A percentile compares a stretch with the other conserved stretches of the same genome.
These are phyloP conservation scores for Ogataea paradorogensis DNA, from an alignment of 805 yeast species.

Conservation along the genomic window DNA sequence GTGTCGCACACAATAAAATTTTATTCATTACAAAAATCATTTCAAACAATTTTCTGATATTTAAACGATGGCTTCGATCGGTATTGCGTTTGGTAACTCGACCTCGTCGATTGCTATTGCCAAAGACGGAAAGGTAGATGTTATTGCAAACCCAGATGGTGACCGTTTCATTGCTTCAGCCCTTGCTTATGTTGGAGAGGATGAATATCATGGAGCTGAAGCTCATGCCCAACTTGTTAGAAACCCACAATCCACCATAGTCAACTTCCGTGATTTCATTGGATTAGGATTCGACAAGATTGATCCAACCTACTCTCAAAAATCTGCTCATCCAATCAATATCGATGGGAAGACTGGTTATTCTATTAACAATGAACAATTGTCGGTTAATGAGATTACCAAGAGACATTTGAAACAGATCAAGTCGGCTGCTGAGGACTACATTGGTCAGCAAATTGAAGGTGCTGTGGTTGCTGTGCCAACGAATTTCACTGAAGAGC, in stretches of 20 bases:
- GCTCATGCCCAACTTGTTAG: slow-evolving; percentile 90
- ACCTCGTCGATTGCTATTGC: slow-evolving; percentile 92
- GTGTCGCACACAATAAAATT: slow-evolving; percentile 10
- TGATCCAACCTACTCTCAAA: slow-evolving; percentile 60
- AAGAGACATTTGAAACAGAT: slow-evolving; percentile 81
- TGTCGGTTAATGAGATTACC: slow-evolving; percentile 74
- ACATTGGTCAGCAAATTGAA: slow-evolving; percentile 74
- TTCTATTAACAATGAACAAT: slow-evolving; percentile 52
- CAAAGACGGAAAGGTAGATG: slow-evolving; percentile 89
- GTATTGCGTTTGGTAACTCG: slow-evolving; percentile 95
- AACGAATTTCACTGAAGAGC: slow-evolving; percentile 75
- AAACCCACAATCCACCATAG: slow-evolving; percentile 81
- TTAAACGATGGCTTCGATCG: slow-evolving; percentile 60
- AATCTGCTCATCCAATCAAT: slow-evolving; percentile 66
- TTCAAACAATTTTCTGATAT: not conserved
- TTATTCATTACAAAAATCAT: slow-evolving; percentile 2
- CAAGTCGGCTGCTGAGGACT: slow-evolving; percentile 88
- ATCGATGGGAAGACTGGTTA: slow-evolving; percentile 67
- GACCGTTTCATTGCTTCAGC: slow-evolving; percentile 95
- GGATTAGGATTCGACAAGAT: slow-evolving; percentile 72
- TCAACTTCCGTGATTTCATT: slow-evolving; percentile 90
- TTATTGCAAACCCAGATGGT: slow-evolving; percentile 98
- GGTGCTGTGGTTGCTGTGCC: slow-evolving; percentile 90
- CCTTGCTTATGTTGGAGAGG: slow-evolving; percentile 86
- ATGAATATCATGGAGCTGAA: slow-evolving; percentile 97